Evolutionary conservation across 2,329 filamentous ascomycete genomes (phyloP), one percentile per base, ranked within the genome.

Genomic region (Trichophyton rubrum): DNA sequence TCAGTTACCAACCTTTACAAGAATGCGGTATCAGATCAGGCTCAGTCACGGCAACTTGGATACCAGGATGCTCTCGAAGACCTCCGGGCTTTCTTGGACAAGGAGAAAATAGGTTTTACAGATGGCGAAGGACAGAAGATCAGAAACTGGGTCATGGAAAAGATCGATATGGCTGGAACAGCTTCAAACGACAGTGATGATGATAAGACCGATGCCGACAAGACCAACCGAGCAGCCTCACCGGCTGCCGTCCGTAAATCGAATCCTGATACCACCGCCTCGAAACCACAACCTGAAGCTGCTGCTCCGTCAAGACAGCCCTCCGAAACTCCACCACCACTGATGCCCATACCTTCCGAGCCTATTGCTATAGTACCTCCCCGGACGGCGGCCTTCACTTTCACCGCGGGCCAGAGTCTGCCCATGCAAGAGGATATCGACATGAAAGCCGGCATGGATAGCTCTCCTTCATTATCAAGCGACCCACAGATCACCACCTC

Each of bases 1-100:
- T 95, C 90, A 4, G 91, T 97, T 60, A 97, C 93, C 56, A 96
- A 95, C 69, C 85, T 99, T 13, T 97, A 97, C 78, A 96, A 96
- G 75, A 91, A 86, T 43, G 92, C 92, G 2, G 87, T 89, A 11
- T 80, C 85, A 35, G 88, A 89, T 56, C 86, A 93, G 71, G 80
- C 86, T 57, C 85, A 86, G 68, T 85, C 90, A 55, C 85, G 89
- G 57, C 77, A 83, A 58, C 86, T 91, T 43, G 93, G 93, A 27
- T 97, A 96, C 68, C 91, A 96, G 72, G 91, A 97, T 70, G 95
- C 91, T 41, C 78, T 99, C 41, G 90, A 96, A 65, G 92, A 97
- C 66, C 78, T 99, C 3, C 77, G 96, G n/a, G 75, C 80, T 15
- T 95, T 95, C 66, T 77, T 97, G 59, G 91, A 97, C 71, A 87